Conservation (phyloP, 257 asterid species). For the Solanum bulbocastanum region DNA sequence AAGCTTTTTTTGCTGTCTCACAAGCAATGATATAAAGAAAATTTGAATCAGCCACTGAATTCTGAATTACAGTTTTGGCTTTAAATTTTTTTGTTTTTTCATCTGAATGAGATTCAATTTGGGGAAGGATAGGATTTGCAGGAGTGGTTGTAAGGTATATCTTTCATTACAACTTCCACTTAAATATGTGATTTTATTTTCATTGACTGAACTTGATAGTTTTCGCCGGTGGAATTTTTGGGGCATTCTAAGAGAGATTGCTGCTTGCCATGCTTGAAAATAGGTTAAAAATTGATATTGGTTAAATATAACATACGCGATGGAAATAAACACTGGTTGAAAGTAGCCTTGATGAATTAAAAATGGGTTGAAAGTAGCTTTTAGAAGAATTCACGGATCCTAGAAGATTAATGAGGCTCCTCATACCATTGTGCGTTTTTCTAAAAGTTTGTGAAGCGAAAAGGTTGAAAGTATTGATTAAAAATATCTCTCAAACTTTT, state of each 20-base stretch:
- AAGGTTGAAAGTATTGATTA: background rate
- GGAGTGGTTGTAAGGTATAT: background rate
- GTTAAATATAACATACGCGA: background rate
- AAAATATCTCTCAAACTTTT: background rate
- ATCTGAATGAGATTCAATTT: background rate
- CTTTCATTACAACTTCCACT: background rate
- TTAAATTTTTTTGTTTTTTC: too few relatives aligned
- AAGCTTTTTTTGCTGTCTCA: background rate
- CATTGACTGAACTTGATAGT: background rate
- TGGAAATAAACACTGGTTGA: background rate
- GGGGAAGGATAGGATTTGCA: background rate
- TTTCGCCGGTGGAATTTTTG: background rate
- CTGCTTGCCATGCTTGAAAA: background rate
- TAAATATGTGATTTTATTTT: background rate
- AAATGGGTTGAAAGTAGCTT: background rate
- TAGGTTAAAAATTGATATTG: background rate
- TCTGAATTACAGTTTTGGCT: background rate
- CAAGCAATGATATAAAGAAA: background rate
- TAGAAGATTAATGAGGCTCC: background rate
- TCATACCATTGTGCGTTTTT: background rate
- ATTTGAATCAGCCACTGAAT: background rate
- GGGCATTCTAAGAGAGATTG: background rate
- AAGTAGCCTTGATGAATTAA: background rate
- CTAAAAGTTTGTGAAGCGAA: background rate
- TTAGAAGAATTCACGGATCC: background rate